These are phyloP conservation scores for Rhizophora mangle DNA, from an alignment of 345 rosid species.

Conservation along the genomic window DNA sequence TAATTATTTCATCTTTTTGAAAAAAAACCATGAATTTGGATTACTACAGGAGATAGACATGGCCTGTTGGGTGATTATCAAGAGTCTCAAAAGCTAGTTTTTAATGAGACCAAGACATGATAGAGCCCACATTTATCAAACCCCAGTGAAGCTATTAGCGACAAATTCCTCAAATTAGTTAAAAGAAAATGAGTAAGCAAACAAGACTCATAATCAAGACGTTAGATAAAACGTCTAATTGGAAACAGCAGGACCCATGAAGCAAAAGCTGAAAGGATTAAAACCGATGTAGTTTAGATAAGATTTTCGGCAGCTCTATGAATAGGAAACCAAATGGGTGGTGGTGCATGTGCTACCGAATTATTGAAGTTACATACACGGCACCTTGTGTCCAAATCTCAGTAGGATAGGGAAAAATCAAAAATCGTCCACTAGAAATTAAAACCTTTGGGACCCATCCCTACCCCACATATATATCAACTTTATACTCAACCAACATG, in stretches of 20 bases:
- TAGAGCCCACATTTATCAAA: neutral
- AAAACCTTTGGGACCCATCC: conserved; percentile 22
- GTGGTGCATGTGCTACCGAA: conserved; percentile 37
- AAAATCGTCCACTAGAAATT: conserved; percentile 17
- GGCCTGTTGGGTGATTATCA: neutral
- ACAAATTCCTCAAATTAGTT: conserved; percentile 1
- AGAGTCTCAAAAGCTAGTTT: conserved; percentile 2
- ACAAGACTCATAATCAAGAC: neutral
- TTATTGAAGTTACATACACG: conserved; percentile 13
- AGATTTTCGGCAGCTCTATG: conserved; percentile 14
- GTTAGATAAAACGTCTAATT: conserved; percentile 24
- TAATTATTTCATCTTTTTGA: neutral
- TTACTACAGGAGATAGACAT: too few species aligned
- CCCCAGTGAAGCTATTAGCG: neutral
- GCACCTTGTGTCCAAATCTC: conserved; percentile 31
- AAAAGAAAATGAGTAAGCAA: neutral
- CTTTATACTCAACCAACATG: conserved; percentile 22
- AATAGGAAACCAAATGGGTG: conserved; percentile 5
- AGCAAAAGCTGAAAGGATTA: conserved; percentile 23
- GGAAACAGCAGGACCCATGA: conserved; percentile 8
- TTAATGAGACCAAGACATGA: conserved; percentile 5
- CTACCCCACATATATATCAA: conserved; percentile 8
- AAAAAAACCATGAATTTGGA: too few species aligned
- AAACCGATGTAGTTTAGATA: neutral
- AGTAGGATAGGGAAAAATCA: conserved; percentile 7